Conservation (phyloP, 441 rosid genomes). For the Adansonia grandidieri region DNA sequence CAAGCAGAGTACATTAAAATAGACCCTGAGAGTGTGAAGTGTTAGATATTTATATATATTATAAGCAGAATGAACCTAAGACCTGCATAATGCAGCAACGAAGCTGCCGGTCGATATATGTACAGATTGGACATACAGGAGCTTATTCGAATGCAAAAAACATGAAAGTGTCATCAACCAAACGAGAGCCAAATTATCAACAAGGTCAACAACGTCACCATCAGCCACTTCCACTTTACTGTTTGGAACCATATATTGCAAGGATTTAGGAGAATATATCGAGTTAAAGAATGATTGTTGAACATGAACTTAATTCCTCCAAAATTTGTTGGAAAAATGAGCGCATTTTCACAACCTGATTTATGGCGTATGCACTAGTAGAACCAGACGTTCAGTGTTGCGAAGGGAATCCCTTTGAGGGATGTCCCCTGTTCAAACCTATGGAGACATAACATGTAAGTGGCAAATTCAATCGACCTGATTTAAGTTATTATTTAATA, state of each 20-base stretch:
- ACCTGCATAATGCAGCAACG: conserved; percentile 29
- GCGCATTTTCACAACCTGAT: too few species aligned
- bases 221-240: conserved; percentile 42
- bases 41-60: conserved; percentile 38
- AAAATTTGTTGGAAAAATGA: too few species aligned
- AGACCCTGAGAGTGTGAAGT: neutral
- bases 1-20: neutral
- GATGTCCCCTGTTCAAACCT: too few species aligned
- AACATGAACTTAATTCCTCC: too few species aligned
- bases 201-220: conserved; percentile 44
- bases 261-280: conserved; percentile 30
- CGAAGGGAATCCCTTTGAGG: too few species aligned
- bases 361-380: too few species aligned
- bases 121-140: conserved; percentile 27
- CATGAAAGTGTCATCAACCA: conserved; percentile 71
- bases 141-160: conserved; percentile 54
- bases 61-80: conserved; percentile 36
- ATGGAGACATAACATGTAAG: too few species aligned
- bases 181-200: conserved; percentile 47
- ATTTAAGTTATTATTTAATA: too few species aligned
- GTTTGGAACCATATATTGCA: conserved; percentile 32
- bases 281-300: too few species aligned
- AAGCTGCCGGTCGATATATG: conserved; percentile 20
- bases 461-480: too few species aligned
- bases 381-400: too few species aligned